A percentile compares a stretch with the other conserved stretches of the same genome.
Conservation (phyloP, 495 filamentous ascomycete species). For the Margaritispora aquatica region DNA sequence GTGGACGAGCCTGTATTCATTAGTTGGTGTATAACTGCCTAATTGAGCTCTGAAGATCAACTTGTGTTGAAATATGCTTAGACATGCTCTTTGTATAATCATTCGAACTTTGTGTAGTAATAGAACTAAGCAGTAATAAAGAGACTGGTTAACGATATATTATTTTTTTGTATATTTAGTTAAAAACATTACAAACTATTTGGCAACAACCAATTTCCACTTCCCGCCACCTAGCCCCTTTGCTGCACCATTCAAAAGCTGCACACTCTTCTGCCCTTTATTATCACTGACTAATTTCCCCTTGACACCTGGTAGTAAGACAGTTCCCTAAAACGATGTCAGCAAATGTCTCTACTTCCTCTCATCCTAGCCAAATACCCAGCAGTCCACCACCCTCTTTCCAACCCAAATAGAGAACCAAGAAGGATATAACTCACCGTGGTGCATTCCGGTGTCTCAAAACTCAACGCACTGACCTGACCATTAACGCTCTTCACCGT, state of each 20-base stretch:
- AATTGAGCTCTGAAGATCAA: too few species aligned
- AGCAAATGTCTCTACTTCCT: not conserved
- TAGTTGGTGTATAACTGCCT: too few species aligned
- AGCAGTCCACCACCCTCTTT: not conserved
- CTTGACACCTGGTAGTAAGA: conserved; percentile 14
- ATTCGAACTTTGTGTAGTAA: too few species aligned
- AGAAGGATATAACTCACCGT: not conserved
- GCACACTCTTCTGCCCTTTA: not conserved
- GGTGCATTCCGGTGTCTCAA: conserved; percentile 24
- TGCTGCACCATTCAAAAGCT: not conserved
- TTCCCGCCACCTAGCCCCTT: not conserved
- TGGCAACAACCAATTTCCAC: not conserved
- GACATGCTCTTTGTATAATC: too few species aligned
- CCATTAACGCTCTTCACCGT: conserved; percentile 10
- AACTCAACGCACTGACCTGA: conserved; percentile 7
- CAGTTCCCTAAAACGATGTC: conserved; percentile 13
- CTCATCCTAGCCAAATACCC: not conserved
- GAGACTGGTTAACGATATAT: too few species aligned
- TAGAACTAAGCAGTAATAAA: too few species aligned
- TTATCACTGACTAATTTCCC: not conserved
- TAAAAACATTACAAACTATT: too few species aligned
- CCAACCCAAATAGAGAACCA: not conserved
- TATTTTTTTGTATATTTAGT: too few species aligned
- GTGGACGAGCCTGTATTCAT: too few species aligned
- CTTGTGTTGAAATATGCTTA: too few species aligned